phyloP scores from a whole-genome alignment of 2,329 filamentous ascomycete genomes.

The Xylariaceae sp. region DNA sequence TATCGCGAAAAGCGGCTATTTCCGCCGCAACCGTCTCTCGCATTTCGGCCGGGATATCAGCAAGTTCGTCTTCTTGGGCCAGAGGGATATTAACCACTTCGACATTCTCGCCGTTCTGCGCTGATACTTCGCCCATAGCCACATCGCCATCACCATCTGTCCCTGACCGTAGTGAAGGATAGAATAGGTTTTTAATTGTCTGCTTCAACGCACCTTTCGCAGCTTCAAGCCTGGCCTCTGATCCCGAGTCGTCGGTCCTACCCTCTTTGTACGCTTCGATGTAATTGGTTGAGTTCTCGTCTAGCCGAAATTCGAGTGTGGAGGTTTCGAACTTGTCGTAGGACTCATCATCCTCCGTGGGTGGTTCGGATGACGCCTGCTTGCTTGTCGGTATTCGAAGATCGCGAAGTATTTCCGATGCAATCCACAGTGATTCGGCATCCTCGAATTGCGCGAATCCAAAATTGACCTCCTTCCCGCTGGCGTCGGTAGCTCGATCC shows the following conservation, averaged over 20 bases:
- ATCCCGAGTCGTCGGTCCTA: constrained; percentile 57
- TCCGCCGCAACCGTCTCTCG: constrained; percentile 90
- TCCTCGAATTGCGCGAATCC: constrained; percentile 97
- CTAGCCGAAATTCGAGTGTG: constrained; percentile 69
- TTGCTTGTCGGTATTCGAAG: constrained; percentile 77
- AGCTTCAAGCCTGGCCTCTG: constrained; percentile 64
- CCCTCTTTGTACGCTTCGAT: constrained; percentile 74
- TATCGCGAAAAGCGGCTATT: constrained; percentile 89
- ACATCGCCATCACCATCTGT: constrained; percentile 64
- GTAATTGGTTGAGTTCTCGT: constrained; percentile 78
- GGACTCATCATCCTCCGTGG: constrained; percentile 37
- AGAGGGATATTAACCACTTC: constrained; percentile 90
- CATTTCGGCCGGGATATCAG: constrained; percentile 95
- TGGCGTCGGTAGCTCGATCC: constrained; percentile 70
- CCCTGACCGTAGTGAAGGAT: constrained; percentile 51
- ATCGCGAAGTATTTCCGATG: constrained; percentile 78
- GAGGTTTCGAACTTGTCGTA: constrained; percentile 62
- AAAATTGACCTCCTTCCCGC: constrained; percentile 71
- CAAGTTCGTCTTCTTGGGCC: constrained; percentile 83
- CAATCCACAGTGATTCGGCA: constrained; percentile 77
- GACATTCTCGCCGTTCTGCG: constrained; percentile 58
- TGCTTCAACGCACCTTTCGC: constrained; percentile 65
- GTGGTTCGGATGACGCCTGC: constrained; percentile 50
- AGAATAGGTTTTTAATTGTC: constrained; percentile 67
- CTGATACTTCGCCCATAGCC: constrained; percentile 59